Evolutionary conservation across 148 eudicot species (phyloP).

Genomic region (Nepenthes mirabilis): DNA sequence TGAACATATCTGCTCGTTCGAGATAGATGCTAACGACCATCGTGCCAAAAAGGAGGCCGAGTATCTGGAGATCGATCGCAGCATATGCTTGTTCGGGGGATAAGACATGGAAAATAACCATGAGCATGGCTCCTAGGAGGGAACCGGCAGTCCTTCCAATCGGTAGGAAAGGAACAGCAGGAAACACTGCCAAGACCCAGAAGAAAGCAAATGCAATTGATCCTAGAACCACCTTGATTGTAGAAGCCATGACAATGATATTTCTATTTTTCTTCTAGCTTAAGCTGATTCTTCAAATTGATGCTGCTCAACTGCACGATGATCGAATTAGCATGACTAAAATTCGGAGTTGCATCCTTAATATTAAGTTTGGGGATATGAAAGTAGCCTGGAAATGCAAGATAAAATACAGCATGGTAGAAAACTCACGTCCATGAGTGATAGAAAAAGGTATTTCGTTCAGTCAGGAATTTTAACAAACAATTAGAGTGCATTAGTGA

Average conservation of each 20-base stretch:
- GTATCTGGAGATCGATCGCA: slow-evolving; percentile 51
- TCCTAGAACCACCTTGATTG: slow-evolving; percentile 40
- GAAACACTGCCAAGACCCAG: slow-evolving; percentile 68
- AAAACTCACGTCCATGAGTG: too few relatives aligned
- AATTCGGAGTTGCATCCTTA: not conserved
- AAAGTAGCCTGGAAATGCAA: not conserved
- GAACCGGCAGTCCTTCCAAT: slow-evolving; percentile 68
- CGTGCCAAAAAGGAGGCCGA: slow-evolving; percentile 53
- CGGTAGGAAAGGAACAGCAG: slow-evolving; percentile 54
- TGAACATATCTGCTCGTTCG: slow-evolving; percentile 58
- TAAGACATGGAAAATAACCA: slow-evolving; percentile 47
- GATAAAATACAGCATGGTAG: not conserved
- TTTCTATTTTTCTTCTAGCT: not conserved
- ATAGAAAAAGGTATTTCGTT: too few relatives aligned
- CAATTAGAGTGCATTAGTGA: too few relatives aligned
- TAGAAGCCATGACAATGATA: slow-evolving; percentile 42
- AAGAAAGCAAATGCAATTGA: slow-evolving; percentile 49
- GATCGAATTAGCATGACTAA: not conserved
- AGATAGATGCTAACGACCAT: slow-evolving; percentile 63
- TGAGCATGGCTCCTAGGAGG: slow-evolving; percentile 53
- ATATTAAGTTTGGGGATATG: not conserved
- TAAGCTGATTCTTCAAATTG: not conserved
- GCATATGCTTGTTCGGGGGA: slow-evolving; percentile 51
- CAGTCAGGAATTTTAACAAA: too few relatives aligned
- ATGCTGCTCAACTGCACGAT: not conserved